A percentile compares a stretch with the other conserved stretches of the same genome.
Evolutionary conservation across 345 rosid species (phyloP).

Genomic region (Dimocarpus longan): DNA sequence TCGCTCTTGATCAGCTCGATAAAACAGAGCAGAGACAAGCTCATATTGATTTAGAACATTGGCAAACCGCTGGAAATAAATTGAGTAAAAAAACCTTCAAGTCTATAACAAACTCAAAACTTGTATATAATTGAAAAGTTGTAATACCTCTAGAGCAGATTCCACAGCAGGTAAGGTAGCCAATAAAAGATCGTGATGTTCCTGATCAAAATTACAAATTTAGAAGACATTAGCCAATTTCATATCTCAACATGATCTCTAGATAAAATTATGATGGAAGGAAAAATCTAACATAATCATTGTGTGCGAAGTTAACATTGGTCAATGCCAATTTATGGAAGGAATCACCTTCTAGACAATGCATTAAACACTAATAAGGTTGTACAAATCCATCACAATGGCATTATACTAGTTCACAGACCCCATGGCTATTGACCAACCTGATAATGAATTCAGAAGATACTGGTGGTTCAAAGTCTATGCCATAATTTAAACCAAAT

Average conservation of each 20-base stretch:
- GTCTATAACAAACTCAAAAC: conserved; percentile 16
- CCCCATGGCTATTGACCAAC: background rate
- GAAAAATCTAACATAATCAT: background rate
- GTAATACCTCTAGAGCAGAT: conserved; percentile 76
- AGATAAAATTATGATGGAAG: conserved; percentile 9
- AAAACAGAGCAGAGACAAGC: conserved; percentile 61
- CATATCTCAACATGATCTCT: conserved; percentile 18
- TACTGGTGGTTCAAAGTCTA: conserved; percentile 13
- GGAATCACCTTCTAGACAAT: conserved; percentile 13
- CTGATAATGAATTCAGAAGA: conserved; percentile 2
- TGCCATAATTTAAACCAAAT: background rate
- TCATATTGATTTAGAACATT: conserved; percentile 75
- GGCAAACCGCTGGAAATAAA: conserved; percentile 66
- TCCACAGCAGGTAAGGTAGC: conserved; percentile 76
- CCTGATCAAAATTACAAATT: conserved; percentile 46
- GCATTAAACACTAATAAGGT: conserved; percentile 14
- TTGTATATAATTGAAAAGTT: conserved; percentile 15
- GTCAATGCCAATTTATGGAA: conserved; percentile 9
- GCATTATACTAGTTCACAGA: conserved; percentile 8
- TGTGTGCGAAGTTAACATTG: background rate
- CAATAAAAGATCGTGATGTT: conserved; percentile 88
- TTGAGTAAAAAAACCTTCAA: conserved; percentile 14
- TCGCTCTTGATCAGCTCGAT: conserved; percentile 83
- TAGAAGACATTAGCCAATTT: conserved; percentile 18
- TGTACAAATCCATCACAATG: background rate